Evolutionary conservation across 805 yeast genomes (phyloP), one percentile per base, ranked within the genome.

Genomic region (Spathaspora boniae): DNA sequence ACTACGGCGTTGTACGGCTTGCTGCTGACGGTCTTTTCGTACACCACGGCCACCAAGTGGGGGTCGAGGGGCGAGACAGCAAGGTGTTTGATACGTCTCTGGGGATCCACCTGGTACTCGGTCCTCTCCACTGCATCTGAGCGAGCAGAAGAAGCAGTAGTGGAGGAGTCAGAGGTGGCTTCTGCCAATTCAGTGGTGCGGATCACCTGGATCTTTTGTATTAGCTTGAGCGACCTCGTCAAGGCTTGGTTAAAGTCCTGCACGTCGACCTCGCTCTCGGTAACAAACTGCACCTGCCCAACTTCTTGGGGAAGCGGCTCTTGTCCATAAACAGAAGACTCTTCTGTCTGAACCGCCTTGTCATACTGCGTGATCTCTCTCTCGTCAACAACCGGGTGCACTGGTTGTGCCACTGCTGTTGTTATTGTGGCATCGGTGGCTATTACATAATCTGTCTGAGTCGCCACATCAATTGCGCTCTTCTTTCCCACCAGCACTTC

Each of bases 41-140:
- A 35, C 12, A 31, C 38, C 5, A 35, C 12, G 4, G 19, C 38
- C n/a, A 34, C 17, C 5, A 24, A 9, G 17, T 29, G 24, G 11
- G 25, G 16, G 26, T 34, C 24, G 24, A 16, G 45, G 2, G 56
- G 44, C 2, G 70, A 62, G 56, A 65, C 55, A 16, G 60, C 67
- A 2, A 68, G 38, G 6, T 49, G 41, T 1, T 52, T 51, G 6
- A 67, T 33, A 3, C n/a, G n/a, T n/a, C 19, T 14, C 8, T 19
- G 44, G 1, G 62, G 9, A 4, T 27, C 25, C 11, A 8, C 12
- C 9, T 14, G 4, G 14, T 23, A 9, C 8, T 12, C 11, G 11
- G 6, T 12, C 24, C 7, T 26, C 15, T 25, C 26, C n/a, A n/a
- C n/a, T n/a, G n/a, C n/a, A n/a, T n/a, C n/a, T n/a, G n/a, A n/a